Base-by-base conservation (phyloP, 257 asterid genomes). In the Fraxinus excelsior region DNA sequence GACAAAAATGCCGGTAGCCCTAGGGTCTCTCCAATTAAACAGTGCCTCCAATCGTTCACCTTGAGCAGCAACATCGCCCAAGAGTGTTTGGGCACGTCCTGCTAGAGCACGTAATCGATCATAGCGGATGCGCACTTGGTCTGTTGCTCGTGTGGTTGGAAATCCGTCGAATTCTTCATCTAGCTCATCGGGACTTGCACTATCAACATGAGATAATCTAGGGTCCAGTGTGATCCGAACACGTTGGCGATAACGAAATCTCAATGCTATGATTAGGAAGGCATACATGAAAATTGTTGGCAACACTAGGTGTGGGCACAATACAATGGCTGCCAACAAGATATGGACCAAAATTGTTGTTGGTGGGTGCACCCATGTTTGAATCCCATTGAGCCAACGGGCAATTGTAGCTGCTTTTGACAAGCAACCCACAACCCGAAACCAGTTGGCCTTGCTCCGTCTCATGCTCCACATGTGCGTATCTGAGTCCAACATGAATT, bases 391-490 rank as follows among this genome's bases (percentile, higher is more conserved):
- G 16, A 91, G 81, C 98, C 98, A 92, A 0, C 93, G 80, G 0
- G 81, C 90, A 13, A 92, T 76, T 0, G 87, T 74, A 74, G 97
- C 97, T 1, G 89, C 93, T 72, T 80, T 86, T 0, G 97, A 91
- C 70, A 94, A 78, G 84, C 97, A 94, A 5, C 97, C 93, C 0
- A 94, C 85, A 1, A 94, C 90, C 7, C 98, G 82, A 65, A 91
- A 91, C 98, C 98, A 94, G 70, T 94, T 94, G 0, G 97, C 97
- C 89, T 94, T 94, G 87, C 98, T 92, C 6, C 97, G 80, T 71
- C 98, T 87, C 97, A 94, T 88, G 86, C 98, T 94, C 98, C 97
- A 94, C 84, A 91, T 86, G 66, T 92, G 97, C 72, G 83, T 87
- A 74, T 94, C 97, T 1, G 97, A 84, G 65, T 94, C 98, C 79